phyloP scores from a whole-genome alignment of 2,329 filamentous ascomycete genomes.

The Monilinia fructigena region DNA sequence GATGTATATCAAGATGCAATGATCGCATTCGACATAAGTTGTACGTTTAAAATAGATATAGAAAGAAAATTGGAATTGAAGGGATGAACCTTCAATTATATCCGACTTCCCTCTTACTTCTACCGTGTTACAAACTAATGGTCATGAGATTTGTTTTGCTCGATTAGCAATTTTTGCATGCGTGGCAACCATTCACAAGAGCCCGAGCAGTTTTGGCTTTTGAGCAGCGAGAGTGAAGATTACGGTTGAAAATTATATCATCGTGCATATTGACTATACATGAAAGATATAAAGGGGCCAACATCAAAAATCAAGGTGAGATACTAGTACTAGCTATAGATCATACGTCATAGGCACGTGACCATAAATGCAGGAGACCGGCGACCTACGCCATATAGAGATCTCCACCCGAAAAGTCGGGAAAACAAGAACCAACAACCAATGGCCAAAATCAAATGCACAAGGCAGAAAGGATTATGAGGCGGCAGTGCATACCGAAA shows the following conservation, averaged over 20 bases:
- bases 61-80: neutral
- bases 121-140: slow-evolving; percentile 6
- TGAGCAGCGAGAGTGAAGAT: neutral
- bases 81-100: slow-evolving; percentile 4
- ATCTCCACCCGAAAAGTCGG: slow-evolving; percentile 1
- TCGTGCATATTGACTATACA: slow-evolving; percentile 4
- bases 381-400: neutral
- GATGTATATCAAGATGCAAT: neutral
- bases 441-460: neutral
- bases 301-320: neutral
- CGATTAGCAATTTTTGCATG: slow-evolving; percentile 7
- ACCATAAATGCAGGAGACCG: neutral
- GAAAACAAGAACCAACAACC: neutral
- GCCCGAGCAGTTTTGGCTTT: neutral
- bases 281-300: neutral
- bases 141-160: slow-evolving; percentile 6
- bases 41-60: neutral
- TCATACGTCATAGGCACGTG: slow-evolving; percentile 16
- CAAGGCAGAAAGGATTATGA: neutral
- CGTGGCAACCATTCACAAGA: slow-evolving; percentile 9
- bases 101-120: neutral
- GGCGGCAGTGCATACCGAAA: neutral
- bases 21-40: neutral
- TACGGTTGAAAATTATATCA: neutral
- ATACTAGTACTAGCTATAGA: neutral